These are phyloP conservation scores for Colletotrichum chlorophyti DNA, from an alignment of 2,329 filamentous ascomycete genomes.

Conservation along the genomic window DNA sequence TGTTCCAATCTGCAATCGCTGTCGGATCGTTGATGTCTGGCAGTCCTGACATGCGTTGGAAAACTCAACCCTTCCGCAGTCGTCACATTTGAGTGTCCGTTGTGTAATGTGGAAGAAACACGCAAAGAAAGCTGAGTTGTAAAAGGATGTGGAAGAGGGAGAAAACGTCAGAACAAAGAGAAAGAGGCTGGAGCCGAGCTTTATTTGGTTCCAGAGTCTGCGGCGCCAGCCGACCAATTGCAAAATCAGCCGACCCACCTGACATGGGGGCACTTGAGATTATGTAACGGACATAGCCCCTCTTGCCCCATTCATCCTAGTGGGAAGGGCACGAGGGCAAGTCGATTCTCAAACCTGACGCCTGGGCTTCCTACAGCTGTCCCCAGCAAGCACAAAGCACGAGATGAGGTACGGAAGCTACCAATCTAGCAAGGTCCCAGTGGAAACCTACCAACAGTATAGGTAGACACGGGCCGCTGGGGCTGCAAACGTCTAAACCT, in stretches of 20 bases:
- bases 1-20: conserved; percentile 30
- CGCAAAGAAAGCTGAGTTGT: conserved; percentile 13
- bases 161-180: conserved; percentile 27
- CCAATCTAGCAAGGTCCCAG: background rate
- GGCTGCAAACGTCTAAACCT: conserved; percentile 10
- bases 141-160: conserved; percentile 26
- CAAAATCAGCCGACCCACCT: conserved; percentile 12
- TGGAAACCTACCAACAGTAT: background rate
- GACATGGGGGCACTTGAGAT: conserved; percentile 1
- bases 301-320: too few species aligned
- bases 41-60: conserved; percentile 34
- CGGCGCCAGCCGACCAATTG: conserved; percentile 16
- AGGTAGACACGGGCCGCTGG: background rate
- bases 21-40: conserved; percentile 29
- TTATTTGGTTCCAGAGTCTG: conserved; percentile 29
- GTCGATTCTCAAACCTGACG: too few species aligned
- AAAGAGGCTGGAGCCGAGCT: conserved; percentile 30
- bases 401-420: conserved; percentile 15
- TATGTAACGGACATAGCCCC: conserved; percentile 21
- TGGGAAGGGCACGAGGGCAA: too few species aligned
- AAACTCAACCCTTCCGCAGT: conserved; percentile 7
- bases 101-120: conserved; percentile 17
- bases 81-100: conserved; percentile 25
- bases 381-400: background rate
- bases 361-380: too few species aligned